Percentiles rank a stretch among this genome's conserved stretches.
phyloP scores from a whole-genome alignment of 495 filamentous ascomycete genomes.

The Parachaetomium inaequale region DNA sequence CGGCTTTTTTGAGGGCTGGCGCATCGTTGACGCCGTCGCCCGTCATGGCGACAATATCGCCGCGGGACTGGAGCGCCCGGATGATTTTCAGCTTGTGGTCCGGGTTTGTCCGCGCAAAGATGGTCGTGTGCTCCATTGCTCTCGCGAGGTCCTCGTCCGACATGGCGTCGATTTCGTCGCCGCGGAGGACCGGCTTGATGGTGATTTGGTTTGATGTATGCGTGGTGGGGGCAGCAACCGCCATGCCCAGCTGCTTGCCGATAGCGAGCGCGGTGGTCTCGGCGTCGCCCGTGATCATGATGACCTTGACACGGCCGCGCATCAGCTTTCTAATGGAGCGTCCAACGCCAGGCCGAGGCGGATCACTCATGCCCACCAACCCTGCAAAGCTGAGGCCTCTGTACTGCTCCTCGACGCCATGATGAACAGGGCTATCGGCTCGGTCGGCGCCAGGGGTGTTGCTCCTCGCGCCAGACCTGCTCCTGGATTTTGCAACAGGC shows the following conservation, averaged over 20 bases:
- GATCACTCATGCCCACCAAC: conserved; percentile 94
- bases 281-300: conserved; percentile 98
- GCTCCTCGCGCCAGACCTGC: conserved; percentile 27
- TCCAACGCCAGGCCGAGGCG: conserved; percentile 83
- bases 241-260: conserved; percentile 89
- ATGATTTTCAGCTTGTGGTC: conserved; percentile 99
- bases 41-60: conserved; percentile 98
- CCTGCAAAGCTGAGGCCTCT: conserved; percentile 84
- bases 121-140: conserved; percentile 80
- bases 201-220: conserved; percentile 43
- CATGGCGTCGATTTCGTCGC: conserved; percentile 90
- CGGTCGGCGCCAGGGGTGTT: conserved; percentile 33
- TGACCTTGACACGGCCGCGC: conserved; percentile 89
- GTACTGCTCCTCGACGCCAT: conserved; percentile 68
- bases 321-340: conserved; percentile 86
- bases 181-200: conserved; percentile 72
- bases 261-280: conserved; percentile 93
- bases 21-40: conserved; percentile 98
- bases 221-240: conserved; percentile 49
- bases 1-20: conserved; percentile 92
- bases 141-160: conserved; percentile 74
- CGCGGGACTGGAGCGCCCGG: conserved; percentile 80
- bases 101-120: conserved; percentile 93
- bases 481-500: conserved; percentile 36
- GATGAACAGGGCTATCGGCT: conserved; percentile 38